These are phyloP conservation scores for Drechslerella coelobrocha DNA, from an alignment of 2,329 filamentous ascomycete species.

Conservation along the genomic window DNA sequence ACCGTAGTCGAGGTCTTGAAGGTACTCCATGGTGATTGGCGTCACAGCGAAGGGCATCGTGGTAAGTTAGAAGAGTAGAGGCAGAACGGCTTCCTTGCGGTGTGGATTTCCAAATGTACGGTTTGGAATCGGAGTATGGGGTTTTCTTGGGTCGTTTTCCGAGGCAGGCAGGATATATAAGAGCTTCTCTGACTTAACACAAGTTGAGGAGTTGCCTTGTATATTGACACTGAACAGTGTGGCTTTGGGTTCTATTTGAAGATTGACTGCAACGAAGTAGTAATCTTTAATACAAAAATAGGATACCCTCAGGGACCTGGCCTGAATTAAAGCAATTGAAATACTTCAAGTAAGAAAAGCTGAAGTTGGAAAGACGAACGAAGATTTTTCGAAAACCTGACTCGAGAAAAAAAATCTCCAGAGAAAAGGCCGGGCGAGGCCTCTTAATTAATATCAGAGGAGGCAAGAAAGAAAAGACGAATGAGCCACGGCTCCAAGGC, in stretches of 20 bases:
- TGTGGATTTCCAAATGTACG: constrained; percentile 12
- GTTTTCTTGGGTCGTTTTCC: constrained; percentile 30
- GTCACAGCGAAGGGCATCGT: constrained; percentile 49
- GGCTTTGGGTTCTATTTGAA: constrained; percentile 25
- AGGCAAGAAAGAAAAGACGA: constrained; percentile 34
- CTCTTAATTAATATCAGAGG: constrained; percentile 43
- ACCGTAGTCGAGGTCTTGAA: constrained; percentile 50
- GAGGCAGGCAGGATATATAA: constrained; percentile 22
- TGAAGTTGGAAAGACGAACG: constrained; percentile 36
- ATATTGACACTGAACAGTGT: background rate
- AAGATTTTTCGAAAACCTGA: constrained; percentile 50
- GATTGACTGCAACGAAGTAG: constrained; percentile 48
- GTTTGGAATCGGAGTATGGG: constrained; percentile 8
- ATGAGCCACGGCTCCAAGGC: constrained; percentile 48
- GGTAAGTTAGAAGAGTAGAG: background rate
- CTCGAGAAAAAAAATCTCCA: constrained; percentile 30
- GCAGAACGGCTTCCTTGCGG: constrained; percentile 4
- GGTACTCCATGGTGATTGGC: constrained; percentile 50
- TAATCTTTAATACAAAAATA: constrained; percentile 26
- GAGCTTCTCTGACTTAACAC: constrained; percentile 1
- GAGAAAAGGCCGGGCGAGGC: constrained; percentile 38
- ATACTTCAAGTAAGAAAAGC: constrained; percentile 33
- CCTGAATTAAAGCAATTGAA: constrained; percentile 31
- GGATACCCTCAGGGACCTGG: constrained; percentile 40
- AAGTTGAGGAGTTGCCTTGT: background rate